Evolutionary conservation across 176 grass and related monocot genomes (phyloP).

Genomic region (Carex parvula): DNA sequence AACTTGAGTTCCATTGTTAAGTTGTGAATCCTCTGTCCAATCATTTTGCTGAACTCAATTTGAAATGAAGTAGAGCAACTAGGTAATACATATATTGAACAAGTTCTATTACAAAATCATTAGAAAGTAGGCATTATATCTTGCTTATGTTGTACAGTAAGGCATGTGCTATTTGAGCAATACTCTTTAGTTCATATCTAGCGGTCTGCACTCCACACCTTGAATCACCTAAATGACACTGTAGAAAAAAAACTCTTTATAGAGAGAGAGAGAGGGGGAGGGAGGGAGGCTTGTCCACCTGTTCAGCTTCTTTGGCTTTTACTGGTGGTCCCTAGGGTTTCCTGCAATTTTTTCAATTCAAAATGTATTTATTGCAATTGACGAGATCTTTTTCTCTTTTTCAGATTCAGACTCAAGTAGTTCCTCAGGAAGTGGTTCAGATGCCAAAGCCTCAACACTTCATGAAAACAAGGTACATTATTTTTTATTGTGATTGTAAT

Average conservation of each 20-base stretch:
- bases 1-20: not conserved
- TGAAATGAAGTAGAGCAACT: not conserved
- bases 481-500: conserved; percentile 24
- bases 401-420: conserved; percentile 86
- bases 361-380: not conserved
- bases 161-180: not conserved
- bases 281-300: not conserved
- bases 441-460: conserved; percentile 50
- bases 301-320: not conserved
- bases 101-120: not conserved
- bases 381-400: conserved; percentile 16
- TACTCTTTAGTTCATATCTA: not conserved
- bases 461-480: conserved; percentile 56
- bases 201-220: not conserved
- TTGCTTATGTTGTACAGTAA: not conserved
- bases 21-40: not conserved
- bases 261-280: not conserved
- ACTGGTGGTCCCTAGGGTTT: not conserved
- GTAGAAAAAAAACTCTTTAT: too few species aligned
- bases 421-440: conserved; percentile 71
- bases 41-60: not conserved
- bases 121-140: not conserved
- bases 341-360: not conserved
- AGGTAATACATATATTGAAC: not conserved
- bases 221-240: not conserved